Percentiles rank a stretch among this genome's conserved stretches.
Evolutionary conservation across 2,329 filamentous ascomycete species (phyloP).

Genomic region (Cladosporium sp.): DNA sequence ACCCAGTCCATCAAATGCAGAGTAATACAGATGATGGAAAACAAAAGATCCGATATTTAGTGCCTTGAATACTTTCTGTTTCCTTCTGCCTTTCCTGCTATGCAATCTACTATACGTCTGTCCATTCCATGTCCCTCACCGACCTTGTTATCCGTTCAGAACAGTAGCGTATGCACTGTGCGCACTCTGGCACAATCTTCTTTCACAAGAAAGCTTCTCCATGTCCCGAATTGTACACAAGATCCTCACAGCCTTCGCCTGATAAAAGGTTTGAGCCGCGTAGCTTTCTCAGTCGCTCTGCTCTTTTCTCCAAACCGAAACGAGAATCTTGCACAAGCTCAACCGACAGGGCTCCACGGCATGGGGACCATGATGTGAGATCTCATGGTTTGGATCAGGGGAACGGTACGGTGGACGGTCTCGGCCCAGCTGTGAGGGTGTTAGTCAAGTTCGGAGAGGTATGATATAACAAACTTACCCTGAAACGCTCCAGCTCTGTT

Average conservation of each 20-base stretch:
- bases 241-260: background rate
- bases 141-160: background rate
- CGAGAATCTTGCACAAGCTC: conserved; percentile 28
- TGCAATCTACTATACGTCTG: conserved; percentile 6
- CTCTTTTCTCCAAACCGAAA: background rate
- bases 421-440: conserved; percentile 55
- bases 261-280: background rate
- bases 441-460: background rate
- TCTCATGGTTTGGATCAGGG: conserved; percentile 95
- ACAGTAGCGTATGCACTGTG: background rate
- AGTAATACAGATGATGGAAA: background rate
- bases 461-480: conserved; percentile 39
- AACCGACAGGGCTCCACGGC: conserved; percentile 93
- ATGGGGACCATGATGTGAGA: conserved; percentile 89
- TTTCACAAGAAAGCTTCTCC: background rate
- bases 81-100: background rate
- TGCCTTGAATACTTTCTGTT: background rate
- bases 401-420: conserved; percentile 97
- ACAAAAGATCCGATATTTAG: background rate
- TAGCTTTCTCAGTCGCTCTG: background rate
- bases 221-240: background rate
- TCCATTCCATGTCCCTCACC: background rate
- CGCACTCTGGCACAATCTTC: background rate
- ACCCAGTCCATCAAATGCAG: background rate
- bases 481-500: conserved; percentile 92